phyloP scores from a whole-genome alignment of 2,329 filamentous ascomycete species.

The Fusarium xylarioides region DNA sequence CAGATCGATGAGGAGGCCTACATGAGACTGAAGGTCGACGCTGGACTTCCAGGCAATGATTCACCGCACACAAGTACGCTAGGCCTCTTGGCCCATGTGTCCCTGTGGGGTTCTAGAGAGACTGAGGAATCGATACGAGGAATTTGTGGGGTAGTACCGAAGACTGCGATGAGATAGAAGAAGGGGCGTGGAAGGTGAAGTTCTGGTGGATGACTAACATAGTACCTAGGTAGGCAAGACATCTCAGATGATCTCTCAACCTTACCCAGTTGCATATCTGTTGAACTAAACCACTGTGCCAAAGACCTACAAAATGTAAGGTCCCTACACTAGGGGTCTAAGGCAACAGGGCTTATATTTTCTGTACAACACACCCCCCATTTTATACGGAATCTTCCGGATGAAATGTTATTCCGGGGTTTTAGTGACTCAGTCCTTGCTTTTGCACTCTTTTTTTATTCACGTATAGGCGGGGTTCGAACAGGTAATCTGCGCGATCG shows the following conservation, averaged over 20 bases:
- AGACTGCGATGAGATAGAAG: not conserved
- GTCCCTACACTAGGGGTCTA: no score
- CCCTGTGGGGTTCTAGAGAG: not conserved
- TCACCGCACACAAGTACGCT: not conserved
- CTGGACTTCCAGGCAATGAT: not conserved
- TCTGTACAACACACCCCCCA: no score
- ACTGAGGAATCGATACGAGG: not conserved
- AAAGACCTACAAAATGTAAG: no score
- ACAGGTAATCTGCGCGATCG: no score
- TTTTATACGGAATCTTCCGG: no score
- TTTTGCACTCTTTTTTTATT: no score
- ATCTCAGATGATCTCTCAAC: not conserved
- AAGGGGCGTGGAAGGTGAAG: not conserved
- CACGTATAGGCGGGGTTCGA: no score
- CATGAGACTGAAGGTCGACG: not conserved
- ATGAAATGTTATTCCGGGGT: no score
- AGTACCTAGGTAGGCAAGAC: not conserved
- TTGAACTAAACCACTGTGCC: no score
- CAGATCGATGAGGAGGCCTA: not conserved
- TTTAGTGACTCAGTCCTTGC: no score
- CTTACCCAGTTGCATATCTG: not conserved
- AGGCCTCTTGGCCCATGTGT: not conserved
- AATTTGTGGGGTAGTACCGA: constrained; percentile 4
- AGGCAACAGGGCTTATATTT: no score
- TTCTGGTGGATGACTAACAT: not conserved